These are phyloP conservation scores for Umbelopsis vinacea DNA, from an alignment of 192 early-diverging fungal species.

Conservation along the genomic window DNA sequence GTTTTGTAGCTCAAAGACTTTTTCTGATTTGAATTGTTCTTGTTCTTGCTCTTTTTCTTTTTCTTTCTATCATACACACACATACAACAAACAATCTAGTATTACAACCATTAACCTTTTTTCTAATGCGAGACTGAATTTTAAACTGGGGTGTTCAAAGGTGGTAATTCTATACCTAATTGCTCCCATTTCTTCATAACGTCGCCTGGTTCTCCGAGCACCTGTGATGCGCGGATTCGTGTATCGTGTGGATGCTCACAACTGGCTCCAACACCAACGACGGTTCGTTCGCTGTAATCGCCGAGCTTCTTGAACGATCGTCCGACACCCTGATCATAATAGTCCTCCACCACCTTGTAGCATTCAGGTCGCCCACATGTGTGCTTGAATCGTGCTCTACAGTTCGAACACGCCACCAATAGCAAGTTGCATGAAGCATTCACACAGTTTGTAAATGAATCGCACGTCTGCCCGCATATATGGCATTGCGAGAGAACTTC, in stretches of 20 bases:
- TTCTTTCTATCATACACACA: not conserved
- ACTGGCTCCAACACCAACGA: slow-evolving; percentile 28
- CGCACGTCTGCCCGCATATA: slow-evolving; percentile 68
- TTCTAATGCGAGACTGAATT: not conserved
- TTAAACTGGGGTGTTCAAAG: not conserved
- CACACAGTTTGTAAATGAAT: slow-evolving; percentile 70
- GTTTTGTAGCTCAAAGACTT: not conserved
- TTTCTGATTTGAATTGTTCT: not conserved
- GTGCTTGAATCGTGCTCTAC: slow-evolving; percentile 47
- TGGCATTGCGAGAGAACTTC: slow-evolving; percentile 71
- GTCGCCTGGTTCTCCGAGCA: slow-evolving; percentile 42
- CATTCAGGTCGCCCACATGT: slow-evolving; percentile 57
- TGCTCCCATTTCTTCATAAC: slow-evolving; percentile 36
- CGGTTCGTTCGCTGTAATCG: slow-evolving; percentile 12
- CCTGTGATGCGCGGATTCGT: slow-evolving; percentile 30
- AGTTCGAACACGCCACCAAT: slow-evolving; percentile 69
- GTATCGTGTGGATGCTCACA: slow-evolving; percentile 37
- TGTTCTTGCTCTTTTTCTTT: not conserved
- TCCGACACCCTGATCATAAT: slow-evolving; percentile 14
- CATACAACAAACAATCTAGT: not conserved
- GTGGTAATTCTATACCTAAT: slow-evolving; percentile 29
- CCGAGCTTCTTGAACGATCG: slow-evolving; percentile 17
- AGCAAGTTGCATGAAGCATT: slow-evolving; percentile 75
- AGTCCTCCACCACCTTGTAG: slow-evolving; percentile 48
- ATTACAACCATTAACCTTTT: no score